Percentiles rank a stretch among this genome's conserved stretches.
phyloP scores from a whole-genome alignment of 202 grass and related monocot species.

The Bolboschoenoplectus hybrid region DNA sequence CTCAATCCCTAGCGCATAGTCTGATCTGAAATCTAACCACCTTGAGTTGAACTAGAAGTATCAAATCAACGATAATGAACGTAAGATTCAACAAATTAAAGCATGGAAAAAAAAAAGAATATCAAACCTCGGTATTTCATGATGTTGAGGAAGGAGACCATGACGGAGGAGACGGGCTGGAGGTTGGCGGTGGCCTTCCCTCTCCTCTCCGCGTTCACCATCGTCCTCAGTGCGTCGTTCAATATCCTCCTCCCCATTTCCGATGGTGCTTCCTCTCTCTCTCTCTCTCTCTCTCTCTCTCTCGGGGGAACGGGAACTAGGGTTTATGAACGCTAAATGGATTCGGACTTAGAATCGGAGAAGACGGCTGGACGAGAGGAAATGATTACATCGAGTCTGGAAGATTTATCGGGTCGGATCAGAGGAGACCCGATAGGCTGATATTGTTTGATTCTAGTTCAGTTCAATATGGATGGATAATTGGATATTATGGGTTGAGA shows the following conservation, averaged over 20 bases:
- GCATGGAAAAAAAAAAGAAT: constrained; percentile 12
- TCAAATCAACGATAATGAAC: not conserved
- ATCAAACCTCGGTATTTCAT: constrained; percentile 60
- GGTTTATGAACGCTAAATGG: too few relatives aligned
- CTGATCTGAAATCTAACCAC: not conserved
- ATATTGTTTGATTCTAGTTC: too few relatives aligned
- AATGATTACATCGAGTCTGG: too few relatives aligned
- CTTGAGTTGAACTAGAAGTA: not conserved
- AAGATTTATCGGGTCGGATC: too few relatives aligned
- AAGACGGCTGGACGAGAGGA: too few relatives aligned
- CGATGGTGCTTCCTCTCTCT: not conserved
- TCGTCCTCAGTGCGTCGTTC: constrained; percentile 79
- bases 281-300: not conserved
- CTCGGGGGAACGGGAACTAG: not conserved
- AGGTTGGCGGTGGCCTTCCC: constrained; percentile 56
- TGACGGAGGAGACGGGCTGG: constrained; percentile 81
- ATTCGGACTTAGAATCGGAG: too few relatives aligned
- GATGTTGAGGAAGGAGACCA: constrained; percentile 85
- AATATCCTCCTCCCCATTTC: constrained; percentile 80
- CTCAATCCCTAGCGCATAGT: not conserved
- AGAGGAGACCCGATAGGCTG: too few relatives aligned
- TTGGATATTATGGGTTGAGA: too few relatives aligned
- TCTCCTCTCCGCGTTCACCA: constrained; percentile 76
- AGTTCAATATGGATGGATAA: too few relatives aligned
- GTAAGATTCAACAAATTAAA: not conserved